phyloP scores from a whole-genome alignment of 1,139 yeast species.

The Nematodospora anomalae region DNA sequence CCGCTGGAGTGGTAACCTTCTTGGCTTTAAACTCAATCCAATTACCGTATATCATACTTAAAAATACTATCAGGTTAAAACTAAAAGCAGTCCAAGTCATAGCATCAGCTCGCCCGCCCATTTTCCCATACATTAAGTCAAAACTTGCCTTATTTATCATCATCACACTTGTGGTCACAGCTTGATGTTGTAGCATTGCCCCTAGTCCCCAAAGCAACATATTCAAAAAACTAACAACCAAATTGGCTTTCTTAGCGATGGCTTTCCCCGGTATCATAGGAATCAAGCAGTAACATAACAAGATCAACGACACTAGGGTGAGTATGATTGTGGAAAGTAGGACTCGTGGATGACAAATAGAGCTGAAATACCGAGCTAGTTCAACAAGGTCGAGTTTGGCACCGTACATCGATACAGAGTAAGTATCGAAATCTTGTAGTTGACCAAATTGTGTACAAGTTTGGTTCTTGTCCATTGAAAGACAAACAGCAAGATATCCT shows the following conservation, averaged over 20 bases:
- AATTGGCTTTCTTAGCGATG: constrained; percentile 29
- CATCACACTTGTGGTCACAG: constrained; percentile 44
- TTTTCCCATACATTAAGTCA: constrained; percentile 42
- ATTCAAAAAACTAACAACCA: constrained; percentile 37
- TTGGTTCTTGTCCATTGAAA: constrained; percentile 25
- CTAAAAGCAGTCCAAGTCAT: constrained; percentile 65
- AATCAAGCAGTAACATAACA: constrained; percentile 42
- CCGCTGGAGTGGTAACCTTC: neutral
- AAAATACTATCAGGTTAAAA: constrained; percentile 31
- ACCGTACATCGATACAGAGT: constrained; percentile 9
- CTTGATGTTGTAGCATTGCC: constrained; percentile 67
- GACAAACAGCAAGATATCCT: constrained; percentile 55
- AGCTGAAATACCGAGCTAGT: constrained; percentile 42
- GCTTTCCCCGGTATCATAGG: constrained; percentile 52
- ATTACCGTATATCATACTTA: constrained; percentile 19
- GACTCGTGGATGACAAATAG: constrained; percentile 54
- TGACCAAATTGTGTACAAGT: constrained; percentile 36
- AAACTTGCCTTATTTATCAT: constrained; percentile 54
- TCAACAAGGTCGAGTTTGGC: constrained; percentile 39
- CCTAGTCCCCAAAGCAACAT: constrained; percentile 67
- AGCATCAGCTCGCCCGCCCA: constrained; percentile 56
- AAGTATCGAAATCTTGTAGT: constrained; percentile 19
- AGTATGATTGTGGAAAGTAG: constrained; percentile 51
- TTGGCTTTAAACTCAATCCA: constrained; percentile 9
- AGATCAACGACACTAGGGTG: constrained; percentile 39